Evolutionary conservation across 2,329 filamentous ascomycete genomes (phyloP).

Genomic region (Beauveria caledonica): DNA sequence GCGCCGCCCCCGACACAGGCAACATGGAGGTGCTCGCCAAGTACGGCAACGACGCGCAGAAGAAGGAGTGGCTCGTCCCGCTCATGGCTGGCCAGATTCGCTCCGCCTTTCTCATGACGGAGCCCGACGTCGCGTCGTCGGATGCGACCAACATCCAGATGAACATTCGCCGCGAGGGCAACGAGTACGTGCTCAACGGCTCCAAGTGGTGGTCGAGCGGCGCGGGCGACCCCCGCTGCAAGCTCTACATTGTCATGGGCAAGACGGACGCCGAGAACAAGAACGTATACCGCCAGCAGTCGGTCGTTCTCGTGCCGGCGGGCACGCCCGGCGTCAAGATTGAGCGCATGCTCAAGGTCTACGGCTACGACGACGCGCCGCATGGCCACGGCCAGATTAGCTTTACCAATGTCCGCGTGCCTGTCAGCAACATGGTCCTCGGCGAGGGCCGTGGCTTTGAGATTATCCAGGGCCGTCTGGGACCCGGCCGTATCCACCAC

Average conservation of each 20-base stretch:
- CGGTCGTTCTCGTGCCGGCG: constrained; percentile 80
- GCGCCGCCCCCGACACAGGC: constrained; percentile 82
- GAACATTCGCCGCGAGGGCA: constrained; percentile 71
- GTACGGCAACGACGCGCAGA: constrained; percentile 80
- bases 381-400: constrained; percentile 92
- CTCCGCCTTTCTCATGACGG: constrained; percentile 90
- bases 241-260: constrained; percentile 94
- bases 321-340: constrained; percentile 80
- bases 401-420: constrained; percentile 86
- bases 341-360: constrained; percentile 86
- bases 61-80: constrained; percentile 73
- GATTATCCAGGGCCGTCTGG: constrained; percentile 94
- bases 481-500: constrained; percentile 94
- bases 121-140: constrained; percentile 78
- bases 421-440: constrained; percentile 74
- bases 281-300: constrained; percentile 83
- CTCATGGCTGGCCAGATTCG: constrained; percentile 78
- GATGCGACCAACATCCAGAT: constrained; percentile 92
- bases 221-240: constrained; percentile 84
- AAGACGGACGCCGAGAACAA: constrained; percentile 72
- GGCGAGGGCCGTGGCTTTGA: constrained; percentile 94
- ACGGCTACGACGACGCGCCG: constrained; percentile 96
- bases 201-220: constrained; percentile 99
- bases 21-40: constrained; percentile 95
- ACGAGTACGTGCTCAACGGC: constrained; percentile 87